Evolutionary conservation across 345 rosid genomes (phyloP), one percentile per base, ranked within the genome.

Genomic region (Theobroma cacao): DNA sequence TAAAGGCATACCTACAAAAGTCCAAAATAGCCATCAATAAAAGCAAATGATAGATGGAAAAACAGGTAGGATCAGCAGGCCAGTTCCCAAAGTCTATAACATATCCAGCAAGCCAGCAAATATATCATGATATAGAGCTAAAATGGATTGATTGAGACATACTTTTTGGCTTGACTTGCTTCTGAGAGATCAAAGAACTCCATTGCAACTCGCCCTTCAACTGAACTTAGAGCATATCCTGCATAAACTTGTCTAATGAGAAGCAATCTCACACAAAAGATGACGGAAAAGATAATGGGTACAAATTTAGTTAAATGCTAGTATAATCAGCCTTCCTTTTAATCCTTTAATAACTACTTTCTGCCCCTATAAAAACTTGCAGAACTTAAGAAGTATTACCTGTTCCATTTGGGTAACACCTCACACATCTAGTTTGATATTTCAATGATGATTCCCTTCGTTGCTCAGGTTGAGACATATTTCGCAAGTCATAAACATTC

Each of bases 171-270:
- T 82, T 95, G 99, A 85, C 92, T 92, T 65, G 97, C 88, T 76
- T 95, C 99, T 47, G 99, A 90, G 58, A 86, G 94, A 87, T 93
- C 98, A 78, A 95, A 95, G 76, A 92, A 93, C 79, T 93, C 99
- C 99, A 95, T 95, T n/a, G 99, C 92, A 60, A 95, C 97, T 79
- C 99, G 86, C 59, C 99, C 98, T 82, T 95, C 98, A 75, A 95
- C 98, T 58, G 97, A 95, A 83, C 98, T 95, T 68, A 95, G 94
- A 48, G 99, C 99, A 88, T 93, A 95, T 83, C 99, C 99, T 95
- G 92, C 87, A 88, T 33, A 86, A 9, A 11, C 72, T 38, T 26
- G 20, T 71, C 77, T 47, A 22, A 68, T 77, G 41, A 79, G 77
- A 78, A 60, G 58, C 55, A 66, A 38, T 52, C 20, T 76, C 6